Evolutionary conservation across 2,329 filamentous ascomycete genomes (phyloP).

Genomic region (Bipolaris bicolor): DNA sequence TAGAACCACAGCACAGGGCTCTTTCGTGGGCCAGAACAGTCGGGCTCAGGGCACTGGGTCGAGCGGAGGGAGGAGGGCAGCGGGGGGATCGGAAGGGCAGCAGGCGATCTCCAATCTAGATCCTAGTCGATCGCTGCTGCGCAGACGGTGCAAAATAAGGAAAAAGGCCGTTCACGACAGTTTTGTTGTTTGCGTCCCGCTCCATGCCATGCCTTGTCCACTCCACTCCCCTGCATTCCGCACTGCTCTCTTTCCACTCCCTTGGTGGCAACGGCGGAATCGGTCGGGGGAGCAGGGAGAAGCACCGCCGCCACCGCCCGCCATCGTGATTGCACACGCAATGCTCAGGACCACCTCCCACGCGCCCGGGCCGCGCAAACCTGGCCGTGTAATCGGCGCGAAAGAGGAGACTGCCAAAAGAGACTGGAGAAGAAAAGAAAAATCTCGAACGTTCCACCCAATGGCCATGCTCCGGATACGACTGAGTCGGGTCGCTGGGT

Average conservation of each 20-base stretch:
- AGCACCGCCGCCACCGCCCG: not conserved
- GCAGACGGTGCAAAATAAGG: not conserved
- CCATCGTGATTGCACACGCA: not conserved
- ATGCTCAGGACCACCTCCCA: not conserved
- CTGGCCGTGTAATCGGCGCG: constrained; percentile 5
- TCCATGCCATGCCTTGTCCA: not conserved
- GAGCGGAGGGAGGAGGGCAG: not conserved
- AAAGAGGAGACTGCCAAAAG: not conserved
- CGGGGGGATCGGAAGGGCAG: not conserved
- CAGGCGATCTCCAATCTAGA: not conserved
- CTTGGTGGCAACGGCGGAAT: constrained; percentile 1
- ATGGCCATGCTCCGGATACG: no score
- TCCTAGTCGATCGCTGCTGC: constrained; percentile 1
- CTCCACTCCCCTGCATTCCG: not conserved
- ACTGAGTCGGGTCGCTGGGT: not conserved
- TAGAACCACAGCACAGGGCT: not conserved
- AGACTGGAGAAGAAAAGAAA: not conserved
- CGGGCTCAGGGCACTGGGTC: not conserved
- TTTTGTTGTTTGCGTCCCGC: not conserved
- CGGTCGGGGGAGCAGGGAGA: not conserved
- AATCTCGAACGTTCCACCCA: not conserved
- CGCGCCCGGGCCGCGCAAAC: not conserved
- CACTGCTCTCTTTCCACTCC: not conserved
- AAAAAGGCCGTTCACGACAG: not conserved
- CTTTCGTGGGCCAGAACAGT: not conserved